Base-by-base conservation (phyloP, 441 rosid species). In the Populus hybrid region DNA sequence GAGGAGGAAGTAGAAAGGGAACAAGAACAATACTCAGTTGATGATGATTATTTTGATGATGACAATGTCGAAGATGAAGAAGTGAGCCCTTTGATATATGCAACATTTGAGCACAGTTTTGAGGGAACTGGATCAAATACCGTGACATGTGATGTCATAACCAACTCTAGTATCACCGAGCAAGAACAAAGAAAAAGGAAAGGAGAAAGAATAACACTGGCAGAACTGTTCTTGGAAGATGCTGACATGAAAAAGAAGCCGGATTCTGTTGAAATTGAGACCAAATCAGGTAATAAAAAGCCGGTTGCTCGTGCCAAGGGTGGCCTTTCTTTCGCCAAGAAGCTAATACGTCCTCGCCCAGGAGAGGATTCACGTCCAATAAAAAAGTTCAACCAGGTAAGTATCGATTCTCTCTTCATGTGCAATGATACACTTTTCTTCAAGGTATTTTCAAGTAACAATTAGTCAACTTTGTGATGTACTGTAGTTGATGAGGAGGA, bases 171-270 rank as follows among this genome's bases (percentile, higher is more conserved):
- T 28, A 14, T 72, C 50, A 65, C 70, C 16, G 82, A 28, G 66
- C 68, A 54, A 78, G 86, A 81, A 4, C 73, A 79, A 70, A 77
- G 83, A 72, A 72, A 81, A 83, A 81, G 61, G 74, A 87, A 85
- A 77, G 85, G 87, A 79, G 78, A 75, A 72, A 92, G 97, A 84
- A 90, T 78, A 69, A 95, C 99, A 36, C 92, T 95, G 46, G 94
- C 97, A 4, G 97, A 95, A 72, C 85, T 95, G 35, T 95, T 95
- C 87, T 78, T 80, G 78, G 95, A 89, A n/a, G 95, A 95, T 32
- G 82, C 87, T 46, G 87, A 81, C 24, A 74, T 76, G 66, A 81
- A 83, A 42, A 83, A 80, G 83, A 81, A 85, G 79, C 84, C 82
- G 2, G 76, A 35, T 70, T 63, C 74, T 28, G 50, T 34, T 9